Conservation (phyloP, 1,139 yeast species). For the Scheffersomyces segobiensis region DNA sequence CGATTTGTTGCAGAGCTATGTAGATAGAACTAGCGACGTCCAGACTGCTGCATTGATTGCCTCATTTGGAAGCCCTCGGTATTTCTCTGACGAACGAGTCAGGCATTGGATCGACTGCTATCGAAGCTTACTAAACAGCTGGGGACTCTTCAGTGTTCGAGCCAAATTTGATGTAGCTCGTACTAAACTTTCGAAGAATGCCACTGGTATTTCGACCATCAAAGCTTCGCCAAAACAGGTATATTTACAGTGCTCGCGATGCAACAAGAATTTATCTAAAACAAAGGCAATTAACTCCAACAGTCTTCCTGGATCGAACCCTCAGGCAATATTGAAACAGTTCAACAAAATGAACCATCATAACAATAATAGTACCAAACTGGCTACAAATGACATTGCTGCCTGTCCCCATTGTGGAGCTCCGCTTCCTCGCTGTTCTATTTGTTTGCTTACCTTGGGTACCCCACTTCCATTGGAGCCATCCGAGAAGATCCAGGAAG, state of each 20-base stretch:
- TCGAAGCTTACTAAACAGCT: slow-evolving; percentile 73
- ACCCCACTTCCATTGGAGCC: slow-evolving; percentile 55
- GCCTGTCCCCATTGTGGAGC: slow-evolving; percentile 86
- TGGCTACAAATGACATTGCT: slow-evolving; percentile 26
- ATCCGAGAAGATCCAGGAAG: slow-evolving; percentile 16
- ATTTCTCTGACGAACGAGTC: slow-evolving; percentile 68
- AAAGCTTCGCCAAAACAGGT: slow-evolving; percentile 71
- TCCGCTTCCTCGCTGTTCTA: slow-evolving; percentile 89
- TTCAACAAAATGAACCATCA: slow-evolving; percentile 32
- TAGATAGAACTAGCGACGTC: slow-evolving; percentile 86
- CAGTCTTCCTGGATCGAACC: slow-evolving; percentile 14
- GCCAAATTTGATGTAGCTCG: slow-evolving; percentile 86
- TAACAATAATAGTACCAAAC: slow-evolving; percentile 9
- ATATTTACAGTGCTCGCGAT: slow-evolving; percentile 74
- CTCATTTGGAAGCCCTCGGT: slow-evolving; percentile 80
- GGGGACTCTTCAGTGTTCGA: slow-evolving; percentile 76
- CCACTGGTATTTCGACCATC: slow-evolving; percentile 48
- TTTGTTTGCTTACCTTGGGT: slow-evolving; percentile 82
- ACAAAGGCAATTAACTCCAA: slow-evolving; percentile 14
- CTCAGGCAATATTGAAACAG: slow-evolving; percentile 37
- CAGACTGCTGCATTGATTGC: slow-evolving; percentile 88
- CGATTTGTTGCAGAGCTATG: slow-evolving; percentile 80
- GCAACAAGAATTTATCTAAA: slow-evolving; percentile 68
- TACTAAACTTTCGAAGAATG: slow-evolving; percentile 59
- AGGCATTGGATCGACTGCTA: slow-evolving; percentile 80